Evolutionary conservation across 495 filamentous ascomycete genomes (phyloP).

Genomic region (Penicillium tannophilum): DNA sequence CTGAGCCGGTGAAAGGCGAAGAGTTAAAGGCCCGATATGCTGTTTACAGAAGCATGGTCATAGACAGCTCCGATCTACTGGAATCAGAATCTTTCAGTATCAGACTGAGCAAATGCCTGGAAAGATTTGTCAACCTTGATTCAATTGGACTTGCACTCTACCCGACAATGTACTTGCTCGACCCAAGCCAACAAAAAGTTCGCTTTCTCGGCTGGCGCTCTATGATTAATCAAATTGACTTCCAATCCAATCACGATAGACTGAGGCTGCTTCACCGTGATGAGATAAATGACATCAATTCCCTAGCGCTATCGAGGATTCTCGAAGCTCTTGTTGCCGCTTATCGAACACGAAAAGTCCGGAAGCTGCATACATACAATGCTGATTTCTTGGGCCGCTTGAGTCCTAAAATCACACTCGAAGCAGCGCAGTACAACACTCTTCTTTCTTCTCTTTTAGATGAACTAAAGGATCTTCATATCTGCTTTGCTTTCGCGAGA

Average conservation of each 20-base stretch:
- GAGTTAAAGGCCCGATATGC: no score
- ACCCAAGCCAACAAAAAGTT: not conserved
- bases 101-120: conserved; percentile 2
- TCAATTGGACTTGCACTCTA: not conserved
- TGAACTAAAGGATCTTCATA: conserved; percentile 6
- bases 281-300: not conserved
- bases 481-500: not conserved
- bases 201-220: not conserved
- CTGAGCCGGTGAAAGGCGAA: no score
- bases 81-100: not conserved
- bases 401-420: not conserved
- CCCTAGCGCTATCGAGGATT: conserved; percentile 5
- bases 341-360: not conserved
- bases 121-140: not conserved
- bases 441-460: not conserved
- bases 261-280: not conserved
- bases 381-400: not conserved
- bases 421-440: conserved; percentile 5
- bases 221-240: not conserved
- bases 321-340: not conserved
- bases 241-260: not conserved
- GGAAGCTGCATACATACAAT: not conserved
- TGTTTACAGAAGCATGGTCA: not conserved
- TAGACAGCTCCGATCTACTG: not conserved
- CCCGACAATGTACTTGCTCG: conserved; percentile 1